Base-by-base conservation (phyloP, 768 basidiomycete species). In the Arthromyces matolae region DNA sequence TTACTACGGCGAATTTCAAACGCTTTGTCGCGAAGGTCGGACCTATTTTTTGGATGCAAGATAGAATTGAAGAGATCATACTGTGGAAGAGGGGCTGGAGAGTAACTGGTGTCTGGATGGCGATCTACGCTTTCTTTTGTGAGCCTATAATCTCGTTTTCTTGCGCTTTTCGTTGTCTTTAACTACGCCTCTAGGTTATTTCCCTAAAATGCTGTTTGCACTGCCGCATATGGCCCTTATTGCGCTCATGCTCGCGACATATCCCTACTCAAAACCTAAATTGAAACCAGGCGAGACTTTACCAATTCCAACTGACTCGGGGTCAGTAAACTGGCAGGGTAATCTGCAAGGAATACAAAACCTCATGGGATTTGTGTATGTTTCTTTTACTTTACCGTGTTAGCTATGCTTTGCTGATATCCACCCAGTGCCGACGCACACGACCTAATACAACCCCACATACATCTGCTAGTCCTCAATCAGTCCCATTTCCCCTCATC, bases 301-400 rank as follows among this genome's bases (percentile, higher is more conserved):
- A 59, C 75, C 57, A 85, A 83, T 3, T 79, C 81, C 9, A n/a
- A n/a, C n/a, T n/a, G n/a, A n/a, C n/a, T n/a, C n/a, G n/a, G n/a
- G n/a, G n/a, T n/a, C n/a, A n/a, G 76, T 83, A 0, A 86, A 89
- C 49, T 93, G 89, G 84, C 84, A 86, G 51, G 85, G 87, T 13
- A 95, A 93, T 53, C 69, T 94, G 3, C 91, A 93, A 66, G 91
- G 77, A 1, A 87, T 94, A 23, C 93, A 94, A 61, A 94, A 94
- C 55, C 77, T 94, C 24, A 93, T 94, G 91, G 91, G 90, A 5
- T 68, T 77, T 6, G 68, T 84, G 88, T 92, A 65, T 54, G 87
- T 68, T 38, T 45, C 24, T 35, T 45, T 19, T 40, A 28, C 8
- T 56, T 18, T n/a, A 27, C 9, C 20, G 5, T 34, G 22, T 5